Base-by-base conservation (phyloP, 306 rosid species). In the Lablab purpureus region DNA sequence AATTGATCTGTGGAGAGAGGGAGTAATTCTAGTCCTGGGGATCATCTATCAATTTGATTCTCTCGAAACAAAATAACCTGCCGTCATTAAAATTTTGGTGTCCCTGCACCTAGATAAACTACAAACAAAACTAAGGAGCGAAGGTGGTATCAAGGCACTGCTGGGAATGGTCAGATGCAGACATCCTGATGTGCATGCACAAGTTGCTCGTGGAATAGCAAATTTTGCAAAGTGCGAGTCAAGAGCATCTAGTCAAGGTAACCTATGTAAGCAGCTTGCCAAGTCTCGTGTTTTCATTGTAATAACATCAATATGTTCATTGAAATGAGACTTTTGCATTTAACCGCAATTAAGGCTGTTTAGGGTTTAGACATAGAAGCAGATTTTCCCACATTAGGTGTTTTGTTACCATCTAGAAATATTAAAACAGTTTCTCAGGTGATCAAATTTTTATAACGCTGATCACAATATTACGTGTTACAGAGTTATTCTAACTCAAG, bases 181-280 rank as follows among this genome's bases (percentile, higher is more conserved):
- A 52, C 99, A 96, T 88, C 94, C 97, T 50, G 99, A 96, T 83
- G 99, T 96, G 55, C 97, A 93, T 74, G 99, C 99, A 23, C 99
- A 96, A 86, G 97, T 93, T 84, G 98, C 99, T 73, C 97, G 99
- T 46, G 99, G 99, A 84, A 91, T 96, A 77, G 99, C 99, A 1
- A 93, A 96, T 84, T 96, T 88, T 12, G 98, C 99, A 0, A 96
- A 96, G 84, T 96, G 99, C 32, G 99, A 96, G 80, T 96, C 98
- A 40, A 91, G 98, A 84, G 96, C 97, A 21, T 91, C 97, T 54
- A 89, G 87, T 50, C 98, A 91, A 90, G 99, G 99, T 93, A 88
- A 86, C 52, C 60, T 55, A 6, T 36, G 7, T 65, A 41, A 36
- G 56, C 47, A 68, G 69, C 59, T 88, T 28, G 51, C 67, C 47